Evolutionary conservation across 73 alveolate species (phyloP).

Genomic region (Symbiodinium pilosum): DNA sequence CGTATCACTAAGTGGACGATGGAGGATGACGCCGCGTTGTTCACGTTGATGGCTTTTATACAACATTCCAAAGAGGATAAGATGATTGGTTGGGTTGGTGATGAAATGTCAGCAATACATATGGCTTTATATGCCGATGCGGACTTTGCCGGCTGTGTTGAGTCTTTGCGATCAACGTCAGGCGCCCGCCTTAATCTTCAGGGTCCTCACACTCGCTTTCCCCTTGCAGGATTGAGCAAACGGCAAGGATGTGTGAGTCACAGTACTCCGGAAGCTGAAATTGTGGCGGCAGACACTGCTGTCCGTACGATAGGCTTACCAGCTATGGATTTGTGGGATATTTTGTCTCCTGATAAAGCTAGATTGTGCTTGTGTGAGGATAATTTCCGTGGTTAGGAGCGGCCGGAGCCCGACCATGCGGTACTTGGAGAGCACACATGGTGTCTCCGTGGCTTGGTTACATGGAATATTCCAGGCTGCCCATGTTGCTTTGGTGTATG

Average conservation of each 20-base stretch:
- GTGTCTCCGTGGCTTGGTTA: background rate
- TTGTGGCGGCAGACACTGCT: background rate
- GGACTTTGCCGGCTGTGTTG: too few relatives aligned
- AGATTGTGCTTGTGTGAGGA: too few relatives aligned
- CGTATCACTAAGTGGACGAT: too few relatives aligned
- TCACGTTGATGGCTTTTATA: background rate
- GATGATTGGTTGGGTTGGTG: background rate
- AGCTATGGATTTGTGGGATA: background rate
- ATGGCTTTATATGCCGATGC: too few relatives aligned
- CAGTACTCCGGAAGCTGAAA: background rate
- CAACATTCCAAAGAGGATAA: too few relatives aligned
- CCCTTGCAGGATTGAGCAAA: background rate
- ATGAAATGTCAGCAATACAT: too few relatives aligned
- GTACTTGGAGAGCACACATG: constrained; percentile 18
- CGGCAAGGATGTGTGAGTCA: background rate
- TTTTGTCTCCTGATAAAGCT: too few relatives aligned
- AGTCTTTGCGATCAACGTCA: too few relatives aligned
- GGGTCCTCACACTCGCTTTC: too few relatives aligned
- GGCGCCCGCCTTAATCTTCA: too few relatives aligned
- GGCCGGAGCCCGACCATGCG: constrained; percentile 40
- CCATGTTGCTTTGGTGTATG: background rate
- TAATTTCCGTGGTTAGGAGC: background rate
- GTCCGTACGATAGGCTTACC: background rate
- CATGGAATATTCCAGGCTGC: background rate
- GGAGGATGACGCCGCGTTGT: too few relatives aligned